These are phyloP conservation scores for Neonectria ditissima DNA, from an alignment of 2,329 filamentous ascomycete species.

Conservation along the genomic window DNA sequence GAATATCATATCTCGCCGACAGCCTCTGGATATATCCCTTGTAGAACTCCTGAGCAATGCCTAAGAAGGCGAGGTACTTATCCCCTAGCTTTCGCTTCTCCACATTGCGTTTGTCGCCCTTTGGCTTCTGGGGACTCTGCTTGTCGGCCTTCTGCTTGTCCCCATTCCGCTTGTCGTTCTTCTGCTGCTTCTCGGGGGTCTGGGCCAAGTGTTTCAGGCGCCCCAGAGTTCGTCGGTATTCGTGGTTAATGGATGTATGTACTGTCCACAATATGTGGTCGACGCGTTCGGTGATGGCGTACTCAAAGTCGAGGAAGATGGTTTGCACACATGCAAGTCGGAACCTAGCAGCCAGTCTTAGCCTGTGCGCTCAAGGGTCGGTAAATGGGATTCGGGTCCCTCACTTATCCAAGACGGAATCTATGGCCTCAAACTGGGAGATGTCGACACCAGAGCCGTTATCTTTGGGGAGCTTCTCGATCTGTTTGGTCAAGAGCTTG, in stretches of 20 bases:
- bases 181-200: conserved; percentile 69
- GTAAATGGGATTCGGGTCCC: conserved; percentile 29
- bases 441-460: conserved; percentile 52
- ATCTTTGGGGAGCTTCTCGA: conserved; percentile 56
- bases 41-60: conserved; percentile 90
- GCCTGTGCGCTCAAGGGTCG: background rate
- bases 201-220: conserved; percentile 64
- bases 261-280: conserved; percentile 82
- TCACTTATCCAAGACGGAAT: conserved; percentile 58
- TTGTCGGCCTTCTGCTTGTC: conserved; percentile 42
- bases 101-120: conserved; percentile 53
- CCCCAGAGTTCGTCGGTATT: conserved; percentile 78
- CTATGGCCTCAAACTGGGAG: conserved; percentile 58
- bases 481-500: conserved; percentile 56
- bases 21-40: conserved; percentile 85
- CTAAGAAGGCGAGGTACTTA: conserved; percentile 86
- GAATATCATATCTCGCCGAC: conserved; percentile 68
- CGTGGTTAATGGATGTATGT: conserved; percentile 81
- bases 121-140: conserved; percentile 39
- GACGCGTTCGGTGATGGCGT: conserved; percentile 70
- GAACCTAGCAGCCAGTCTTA: conserved; percentile 61
- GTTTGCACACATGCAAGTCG: conserved; percentile 78
- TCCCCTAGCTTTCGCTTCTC: conserved; percentile 83
- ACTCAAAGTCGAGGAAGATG: conserved; percentile 78
- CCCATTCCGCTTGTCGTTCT: conserved; percentile 42